phyloP scores from a whole-genome alignment of 192 early-diverging fungal species.

The Coemansia sp. region DNA sequence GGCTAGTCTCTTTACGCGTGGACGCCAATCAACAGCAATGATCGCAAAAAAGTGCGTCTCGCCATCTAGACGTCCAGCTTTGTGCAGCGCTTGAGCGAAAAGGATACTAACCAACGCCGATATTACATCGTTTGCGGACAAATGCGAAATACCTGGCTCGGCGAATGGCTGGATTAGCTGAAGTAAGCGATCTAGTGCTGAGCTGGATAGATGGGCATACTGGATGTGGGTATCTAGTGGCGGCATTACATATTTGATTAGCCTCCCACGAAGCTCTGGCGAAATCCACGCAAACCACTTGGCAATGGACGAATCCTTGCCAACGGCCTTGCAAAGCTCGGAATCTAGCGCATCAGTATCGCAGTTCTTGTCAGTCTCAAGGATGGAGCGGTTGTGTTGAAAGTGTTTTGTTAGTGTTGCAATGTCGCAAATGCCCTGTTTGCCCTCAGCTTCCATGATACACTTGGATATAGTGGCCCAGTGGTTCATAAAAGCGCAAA shows the following conservation, averaged over 20 bases:
- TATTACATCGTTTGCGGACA: conserved; percentile 26
- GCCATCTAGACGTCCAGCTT: neutral
- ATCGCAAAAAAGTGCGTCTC: neutral
- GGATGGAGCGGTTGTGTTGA: no score
- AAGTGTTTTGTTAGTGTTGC: no score
- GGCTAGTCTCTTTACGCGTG: neutral
- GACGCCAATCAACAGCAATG: neutral
- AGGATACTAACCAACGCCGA: conserved; percentile 13
- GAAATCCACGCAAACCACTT: conserved; percentile 15
- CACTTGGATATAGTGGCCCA: conserved; percentile 16
- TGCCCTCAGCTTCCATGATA: neutral
- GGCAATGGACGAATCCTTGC: neutral
- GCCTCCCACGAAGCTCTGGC: conserved; percentile 5
- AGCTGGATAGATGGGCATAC: neutral
- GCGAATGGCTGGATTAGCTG: neutral
- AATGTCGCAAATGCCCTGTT: neutral
- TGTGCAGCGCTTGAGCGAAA: neutral
- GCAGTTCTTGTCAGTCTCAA: no score
- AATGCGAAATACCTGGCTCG: neutral
- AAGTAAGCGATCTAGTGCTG: neutral
- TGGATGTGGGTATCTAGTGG: neutral
- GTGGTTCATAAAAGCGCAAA: conserved; percentile 17
- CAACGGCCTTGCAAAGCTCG: no score
- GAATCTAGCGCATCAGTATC: no score
- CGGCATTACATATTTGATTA: neutral